Conservation (phyloP, 345 rosid species). For the Euphorbia tirucalli region DNA sequence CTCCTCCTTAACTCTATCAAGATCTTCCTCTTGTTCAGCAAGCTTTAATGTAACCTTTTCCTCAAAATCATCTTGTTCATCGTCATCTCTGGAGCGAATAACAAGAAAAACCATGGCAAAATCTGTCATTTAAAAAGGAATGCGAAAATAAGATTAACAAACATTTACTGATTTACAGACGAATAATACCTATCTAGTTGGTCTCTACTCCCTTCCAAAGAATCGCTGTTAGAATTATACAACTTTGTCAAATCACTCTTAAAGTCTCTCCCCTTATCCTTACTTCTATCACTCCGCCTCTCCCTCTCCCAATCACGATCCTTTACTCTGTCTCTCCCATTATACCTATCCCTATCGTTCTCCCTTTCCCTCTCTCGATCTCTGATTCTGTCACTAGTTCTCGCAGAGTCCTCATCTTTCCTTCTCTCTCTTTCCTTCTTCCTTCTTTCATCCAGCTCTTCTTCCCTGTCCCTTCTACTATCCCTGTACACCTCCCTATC, state of each 20-base stretch:
- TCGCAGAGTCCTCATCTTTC: conserved; percentile 40
- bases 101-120: not conserved
- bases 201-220: conserved; percentile 33
- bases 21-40: conserved; percentile 76
- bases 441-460: conserved; percentile 3
- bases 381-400: conserved; percentile 42
- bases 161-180: not conserved
- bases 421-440: conserved; percentile 37
- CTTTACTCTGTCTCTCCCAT: conserved; percentile 33
- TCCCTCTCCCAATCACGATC: conserved; percentile 25
- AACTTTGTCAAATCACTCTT: conserved; percentile 35
- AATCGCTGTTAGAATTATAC: conserved; percentile 33
- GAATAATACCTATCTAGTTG: conserved; percentile 42
- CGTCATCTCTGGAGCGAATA: conserved; percentile 47
- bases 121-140: not conserved
- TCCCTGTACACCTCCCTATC: conserved; percentile 12
- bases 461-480: conserved; percentile 15
- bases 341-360: conserved; percentile 26
- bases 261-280: conserved; percentile 43
- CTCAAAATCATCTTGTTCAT: conserved; percentile 63
- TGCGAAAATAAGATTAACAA: not conserved
- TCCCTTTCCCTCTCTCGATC: conserved; percentile 27
- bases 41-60: conserved; percentile 51
- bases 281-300: conserved; percentile 40
- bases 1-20: conserved; percentile 83